Base-by-base conservation (phyloP, 75 land plant species). In the Selaginella tamariscina region DNA sequence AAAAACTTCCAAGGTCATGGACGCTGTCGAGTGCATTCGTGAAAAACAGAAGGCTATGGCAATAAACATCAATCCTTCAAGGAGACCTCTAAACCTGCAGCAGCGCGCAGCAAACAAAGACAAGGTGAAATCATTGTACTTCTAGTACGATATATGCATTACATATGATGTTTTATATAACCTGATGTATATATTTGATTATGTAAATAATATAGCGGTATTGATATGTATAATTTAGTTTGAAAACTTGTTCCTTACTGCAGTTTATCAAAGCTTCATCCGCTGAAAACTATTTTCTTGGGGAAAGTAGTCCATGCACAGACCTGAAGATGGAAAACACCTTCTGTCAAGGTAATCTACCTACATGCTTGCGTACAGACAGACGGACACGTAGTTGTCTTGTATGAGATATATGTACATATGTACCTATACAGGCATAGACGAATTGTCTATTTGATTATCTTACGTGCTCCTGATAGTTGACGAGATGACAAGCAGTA, bases 1-100 rank as follows among this genome's bases (percentile, higher is more conserved):
- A 2, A 27, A 59, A 23, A 59, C 23, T 59, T 59, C n/a, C n/a
- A 59, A 23, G 21, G 21, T 59, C 8, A 9, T 59, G 26, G 62
- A 59, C 8, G 8, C 62, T 59, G 62, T 21, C 9, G 62, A 59
- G 26, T 59, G 62, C 62, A 23, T 59, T 59, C 2, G 62, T 2
- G 26, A 5, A n/a, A 27, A 23, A 23, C 26, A 27, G 62, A 59
- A n/a, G 62, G 62, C 62, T 21, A 59, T 59, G 49, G 49, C 49
- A 5, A 39, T 39, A 39, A 39, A 39, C 49, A 15, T 39, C 49
- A 39, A 15, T 15, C 49, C 49, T 39, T 39, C 15, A 15, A 39
- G n/a, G n/a, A n/a, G n/a, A n/a, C 5, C 11, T 15, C 49, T 15
- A 39, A 39, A 39, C 49, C 49, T 39, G 49, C 15, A 39, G 49